These are phyloP conservation scores for Geotrichum phurueaensis DNA, from an alignment of 1,139 yeast species.

Conservation along the genomic window DNA sequence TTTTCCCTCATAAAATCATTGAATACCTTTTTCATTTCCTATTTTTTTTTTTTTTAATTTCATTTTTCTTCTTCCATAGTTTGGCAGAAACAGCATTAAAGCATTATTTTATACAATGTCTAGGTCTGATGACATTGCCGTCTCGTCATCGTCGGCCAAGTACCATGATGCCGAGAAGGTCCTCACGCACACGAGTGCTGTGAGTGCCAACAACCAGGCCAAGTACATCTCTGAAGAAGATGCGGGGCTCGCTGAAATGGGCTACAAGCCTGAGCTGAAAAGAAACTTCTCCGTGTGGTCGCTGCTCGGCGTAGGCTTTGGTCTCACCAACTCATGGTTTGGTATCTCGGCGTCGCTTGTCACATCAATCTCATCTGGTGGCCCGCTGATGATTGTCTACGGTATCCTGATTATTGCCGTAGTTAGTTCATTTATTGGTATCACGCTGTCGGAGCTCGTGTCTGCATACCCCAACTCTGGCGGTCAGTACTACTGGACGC, in stretches of 20 bases:
- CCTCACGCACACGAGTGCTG: background rate
- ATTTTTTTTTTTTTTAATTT: background rate
- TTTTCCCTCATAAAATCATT: background rate
- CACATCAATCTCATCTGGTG: slow-evolving; percentile 47
- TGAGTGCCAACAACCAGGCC: background rate
- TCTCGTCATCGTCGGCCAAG: background rate
- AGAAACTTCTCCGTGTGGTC: slow-evolving; percentile 51
- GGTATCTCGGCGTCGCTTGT: slow-evolving; percentile 48
- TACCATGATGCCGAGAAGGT: slow-evolving; percentile 3
- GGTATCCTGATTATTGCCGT: slow-evolving; percentile 48
- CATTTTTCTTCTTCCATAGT: background rate
- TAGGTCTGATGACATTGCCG: background rate
- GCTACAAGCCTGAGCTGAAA: slow-evolving; percentile 38
- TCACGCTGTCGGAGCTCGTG: slow-evolving; percentile 48
- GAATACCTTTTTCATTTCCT: background rate
- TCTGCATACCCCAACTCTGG: slow-evolving; percentile 53
- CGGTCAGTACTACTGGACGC: slow-evolving; percentile 57
- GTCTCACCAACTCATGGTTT: slow-evolving; percentile 51
- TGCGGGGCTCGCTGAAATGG: slow-evolving; percentile 24
- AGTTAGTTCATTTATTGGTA: slow-evolving; percentile 43
- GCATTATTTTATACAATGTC: background rate
- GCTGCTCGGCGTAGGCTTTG: slow-evolving; percentile 47
- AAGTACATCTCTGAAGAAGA: background rate
- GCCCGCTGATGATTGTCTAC: slow-evolving; percentile 45
- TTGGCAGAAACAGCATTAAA: background rate